These are phyloP conservation scores for Termitomyces sp. DNA, from an alignment of 768 basidiomycete species.

Conservation along the genomic window DNA sequence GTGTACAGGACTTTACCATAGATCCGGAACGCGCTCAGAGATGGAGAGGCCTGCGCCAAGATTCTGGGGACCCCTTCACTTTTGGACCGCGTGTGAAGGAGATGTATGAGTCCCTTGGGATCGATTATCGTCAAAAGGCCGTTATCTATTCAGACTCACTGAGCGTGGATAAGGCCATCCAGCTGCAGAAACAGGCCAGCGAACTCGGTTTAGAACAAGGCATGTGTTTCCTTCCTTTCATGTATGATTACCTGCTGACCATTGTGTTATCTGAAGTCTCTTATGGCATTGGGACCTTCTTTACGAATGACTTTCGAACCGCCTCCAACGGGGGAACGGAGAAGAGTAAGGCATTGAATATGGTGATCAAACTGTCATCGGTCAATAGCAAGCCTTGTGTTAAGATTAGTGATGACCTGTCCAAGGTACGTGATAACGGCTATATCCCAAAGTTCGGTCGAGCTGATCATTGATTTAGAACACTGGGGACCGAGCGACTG, in stretches of 20 bases:
- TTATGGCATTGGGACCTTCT: constrained; percentile 91
- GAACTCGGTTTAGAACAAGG: constrained; percentile 67
- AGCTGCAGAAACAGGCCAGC: constrained; percentile 67
- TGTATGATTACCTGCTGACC: background rate
- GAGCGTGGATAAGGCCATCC: constrained; percentile 65
- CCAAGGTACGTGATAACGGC: constrained; percentile 48
- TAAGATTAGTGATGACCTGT: constrained; percentile 91
- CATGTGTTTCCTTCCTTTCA: constrained; percentile 21
- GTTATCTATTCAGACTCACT: constrained; percentile 87
- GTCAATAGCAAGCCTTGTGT: constrained; percentile 76
- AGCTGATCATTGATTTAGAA: constrained; percentile 37
- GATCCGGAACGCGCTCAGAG: constrained; percentile 26
- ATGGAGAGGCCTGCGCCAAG: constrained; percentile 44
- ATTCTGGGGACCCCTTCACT: constrained; percentile 86
- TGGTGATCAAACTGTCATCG: constrained; percentile 88
- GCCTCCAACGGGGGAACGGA: constrained; percentile 35
- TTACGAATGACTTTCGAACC: constrained; percentile 84
- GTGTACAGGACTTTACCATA: constrained; percentile 49
- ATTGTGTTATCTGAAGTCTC: constrained; percentile 47
- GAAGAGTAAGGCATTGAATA: constrained; percentile 83
- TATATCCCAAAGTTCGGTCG: background rate
- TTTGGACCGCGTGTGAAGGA: constrained; percentile 75
- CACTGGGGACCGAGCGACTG: constrained; percentile 60
- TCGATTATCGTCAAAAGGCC: constrained; percentile 60
- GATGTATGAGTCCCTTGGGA: constrained; percentile 67